Evolutionary conservation across 1,284 basidiomycete genomes (phyloP).

Genomic region (Calocybe gambosa): DNA sequence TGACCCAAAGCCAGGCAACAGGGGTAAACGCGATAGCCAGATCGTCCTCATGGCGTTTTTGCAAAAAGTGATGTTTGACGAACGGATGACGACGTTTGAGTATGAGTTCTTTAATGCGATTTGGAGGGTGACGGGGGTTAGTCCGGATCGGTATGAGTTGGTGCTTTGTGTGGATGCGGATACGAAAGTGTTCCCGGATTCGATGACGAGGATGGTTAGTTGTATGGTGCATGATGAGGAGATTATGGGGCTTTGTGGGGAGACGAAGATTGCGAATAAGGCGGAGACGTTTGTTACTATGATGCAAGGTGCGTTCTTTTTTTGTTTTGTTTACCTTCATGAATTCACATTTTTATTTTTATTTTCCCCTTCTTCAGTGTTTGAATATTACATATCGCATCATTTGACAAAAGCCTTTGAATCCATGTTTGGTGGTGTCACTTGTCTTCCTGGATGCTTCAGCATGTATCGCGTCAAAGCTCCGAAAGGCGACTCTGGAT

Average conservation of each 20-base stretch:
- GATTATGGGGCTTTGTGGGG: constrained; percentile 98
- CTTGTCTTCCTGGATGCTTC: constrained; percentile 98
- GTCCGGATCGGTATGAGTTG: constrained; percentile 94
- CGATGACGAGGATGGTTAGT: constrained; percentile 85
- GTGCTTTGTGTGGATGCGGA: constrained; percentile 98
- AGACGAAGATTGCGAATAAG: constrained; percentile 99
- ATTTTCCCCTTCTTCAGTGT: constrained; percentile 52
- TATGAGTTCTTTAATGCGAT: constrained; percentile 99
- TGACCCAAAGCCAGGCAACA: constrained; percentile 95
- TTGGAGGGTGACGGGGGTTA: constrained; percentile 92
- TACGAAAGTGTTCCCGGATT: constrained; percentile 96
- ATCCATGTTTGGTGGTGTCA: constrained; percentile 99
- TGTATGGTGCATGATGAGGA: constrained; percentile 95
- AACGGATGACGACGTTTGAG: constrained; percentile 98
- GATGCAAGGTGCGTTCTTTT: constrained; percentile 79
- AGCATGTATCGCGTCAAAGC: constrained; percentile 99
- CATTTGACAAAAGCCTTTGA: constrained; percentile 99
- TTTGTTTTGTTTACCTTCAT: constrained; percentile 10
- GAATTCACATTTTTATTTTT: constrained; percentile 1
- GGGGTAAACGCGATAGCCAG: constrained; percentile 98
- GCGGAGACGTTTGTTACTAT: constrained; percentile 96
- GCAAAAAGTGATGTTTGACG: constrained; percentile 99
- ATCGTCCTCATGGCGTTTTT: constrained; percentile 98
- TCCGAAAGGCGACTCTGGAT: constrained; percentile 86
- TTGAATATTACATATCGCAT: constrained; percentile 99